Conservation (phyloP, 306 rosid genomes). For the cucumber (Cucumis sativus) region DNA sequence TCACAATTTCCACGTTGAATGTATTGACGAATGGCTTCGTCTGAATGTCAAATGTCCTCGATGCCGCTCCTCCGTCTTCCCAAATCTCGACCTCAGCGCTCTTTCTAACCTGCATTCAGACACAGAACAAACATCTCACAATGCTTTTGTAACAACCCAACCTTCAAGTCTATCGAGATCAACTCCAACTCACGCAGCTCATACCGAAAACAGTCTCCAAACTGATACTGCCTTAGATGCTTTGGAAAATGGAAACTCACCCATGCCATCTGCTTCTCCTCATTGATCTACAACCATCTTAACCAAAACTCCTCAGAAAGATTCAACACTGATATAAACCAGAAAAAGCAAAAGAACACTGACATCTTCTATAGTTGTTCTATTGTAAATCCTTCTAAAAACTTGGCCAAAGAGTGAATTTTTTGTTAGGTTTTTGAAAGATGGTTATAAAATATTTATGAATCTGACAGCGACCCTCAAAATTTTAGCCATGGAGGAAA, state of each 20-base stretch:
- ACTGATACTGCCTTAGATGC: constrained; percentile 32
- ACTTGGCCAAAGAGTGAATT: background rate
- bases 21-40: constrained; percentile 98
- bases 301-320: background rate
- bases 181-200: constrained; percentile 54
- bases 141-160: constrained; percentile 54
- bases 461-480: background rate
- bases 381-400: too few relatives aligned
- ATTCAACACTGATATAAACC: background rate
- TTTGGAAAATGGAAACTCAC: constrained; percentile 40
- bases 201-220: constrained; percentile 38
- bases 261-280: constrained; percentile 9
- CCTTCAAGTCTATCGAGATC: constrained; percentile 64
- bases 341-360: background rate
- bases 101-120: constrained; percentile 77
- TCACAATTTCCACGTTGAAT: constrained; percentile 91
- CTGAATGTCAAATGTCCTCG: constrained; percentile 96
- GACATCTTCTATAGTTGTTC: background rate
- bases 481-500: background rate
- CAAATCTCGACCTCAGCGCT: constrained; percentile 97
- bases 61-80: constrained; percentile 95
- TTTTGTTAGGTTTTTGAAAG: background rate
- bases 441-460: background rate
- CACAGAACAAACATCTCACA: constrained; percentile 58
- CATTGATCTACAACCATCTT: constrained; percentile 22